A percentile compares a stretch with the other conserved stretches of the same genome.
Evolutionary conservation across 495 filamentous ascomycete genomes (phyloP).

Genomic region (Lentithecium fluviatile): DNA sequence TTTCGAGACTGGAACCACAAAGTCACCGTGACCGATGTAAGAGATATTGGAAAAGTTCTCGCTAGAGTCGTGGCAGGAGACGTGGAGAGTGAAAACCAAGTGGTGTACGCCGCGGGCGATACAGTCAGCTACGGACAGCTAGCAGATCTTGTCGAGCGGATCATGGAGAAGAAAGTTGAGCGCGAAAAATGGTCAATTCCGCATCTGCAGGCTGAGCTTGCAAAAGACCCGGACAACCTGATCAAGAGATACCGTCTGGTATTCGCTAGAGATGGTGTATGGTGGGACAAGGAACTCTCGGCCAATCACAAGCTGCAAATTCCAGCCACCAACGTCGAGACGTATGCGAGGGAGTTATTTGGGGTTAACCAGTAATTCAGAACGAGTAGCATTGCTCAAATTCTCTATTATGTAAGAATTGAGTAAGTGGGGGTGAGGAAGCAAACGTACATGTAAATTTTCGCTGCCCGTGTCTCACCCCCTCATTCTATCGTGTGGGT

Average conservation of each 20-base stretch:
- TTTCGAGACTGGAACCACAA: conserved; percentile 56
- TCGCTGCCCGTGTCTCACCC: too few relatives aligned
- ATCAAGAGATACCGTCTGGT: conserved; percentile 60
- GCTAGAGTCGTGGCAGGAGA: conserved; percentile 51
- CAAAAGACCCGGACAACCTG: conserved; percentile 48
- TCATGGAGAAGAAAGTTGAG: conserved; percentile 45
- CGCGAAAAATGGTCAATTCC: conserved; percentile 50
- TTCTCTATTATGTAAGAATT: not conserved
- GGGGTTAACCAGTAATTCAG: too few relatives aligned
- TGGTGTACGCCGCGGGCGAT: conserved; percentile 59
- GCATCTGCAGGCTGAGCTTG: conserved; percentile 45
- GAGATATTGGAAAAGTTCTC: conserved; percentile 59
- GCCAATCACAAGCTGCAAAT: conserved; percentile 23
- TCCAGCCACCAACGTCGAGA: conserved; percentile 13
- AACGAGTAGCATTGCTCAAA: too few relatives aligned
- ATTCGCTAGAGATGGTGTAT: conserved; percentile 60
- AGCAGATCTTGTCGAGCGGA: conserved; percentile 49
- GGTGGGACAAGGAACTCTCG: conserved; percentile 52
- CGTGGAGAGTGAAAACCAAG: conserved; percentile 35
- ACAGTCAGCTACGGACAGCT: conserved; percentile 56
- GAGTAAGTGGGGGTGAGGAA: too few relatives aligned
- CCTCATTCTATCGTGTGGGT: too few relatives aligned
- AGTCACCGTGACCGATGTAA: conserved; percentile 57
- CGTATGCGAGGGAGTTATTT: conserved; percentile 11
- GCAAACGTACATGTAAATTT: too few relatives aligned